These are phyloP conservation scores for Galium porrigens DNA, from an alignment of 305 asterid species.

Conservation along the genomic window DNA sequence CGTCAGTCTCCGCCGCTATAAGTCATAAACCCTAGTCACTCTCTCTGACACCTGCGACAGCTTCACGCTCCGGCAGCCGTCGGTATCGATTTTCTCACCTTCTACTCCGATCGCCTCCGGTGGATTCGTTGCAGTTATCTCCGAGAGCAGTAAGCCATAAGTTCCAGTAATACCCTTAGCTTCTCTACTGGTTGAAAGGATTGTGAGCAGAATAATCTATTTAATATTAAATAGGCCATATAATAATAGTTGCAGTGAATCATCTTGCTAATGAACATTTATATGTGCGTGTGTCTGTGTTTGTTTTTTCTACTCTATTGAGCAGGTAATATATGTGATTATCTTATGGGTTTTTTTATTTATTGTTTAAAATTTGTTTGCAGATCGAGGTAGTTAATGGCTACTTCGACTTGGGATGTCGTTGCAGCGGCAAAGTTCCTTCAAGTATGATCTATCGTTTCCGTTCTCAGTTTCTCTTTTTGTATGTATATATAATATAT, in stretches of 20 bases:
- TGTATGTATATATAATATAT: not conserved
- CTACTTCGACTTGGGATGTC: slow-evolving; percentile 18
- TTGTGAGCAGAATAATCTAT: not conserved
- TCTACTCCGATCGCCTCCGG: not conserved
- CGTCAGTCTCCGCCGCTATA: not conserved
- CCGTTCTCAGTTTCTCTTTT: not conserved
- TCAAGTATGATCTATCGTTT: slow-evolving; percentile 8
- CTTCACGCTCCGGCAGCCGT: not conserved
- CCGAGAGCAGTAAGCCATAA: too few relatives aligned
- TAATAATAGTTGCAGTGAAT: not conserved
- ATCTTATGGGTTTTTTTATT: not conserved
- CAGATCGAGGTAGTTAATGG: slow-evolving; percentile 11
- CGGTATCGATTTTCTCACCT: not conserved
- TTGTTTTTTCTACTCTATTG: not conserved
- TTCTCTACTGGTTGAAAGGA: not conserved
- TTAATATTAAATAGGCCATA: not conserved
- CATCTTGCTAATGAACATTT: not conserved
- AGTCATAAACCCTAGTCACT: not conserved
- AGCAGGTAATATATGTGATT: not conserved
- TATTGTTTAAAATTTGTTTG: not conserved
- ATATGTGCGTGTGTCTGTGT: not conserved
- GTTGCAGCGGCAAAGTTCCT: slow-evolving; percentile 17
- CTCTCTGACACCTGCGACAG: not conserved
- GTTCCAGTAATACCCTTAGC: not conserved
- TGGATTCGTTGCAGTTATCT: not conserved